A percentile compares a stretch with the other conserved stretches of the same genome.
phyloP scores from a whole-genome alignment of 495 filamentous ascomycete species.

The Penicillium canariense region DNA sequence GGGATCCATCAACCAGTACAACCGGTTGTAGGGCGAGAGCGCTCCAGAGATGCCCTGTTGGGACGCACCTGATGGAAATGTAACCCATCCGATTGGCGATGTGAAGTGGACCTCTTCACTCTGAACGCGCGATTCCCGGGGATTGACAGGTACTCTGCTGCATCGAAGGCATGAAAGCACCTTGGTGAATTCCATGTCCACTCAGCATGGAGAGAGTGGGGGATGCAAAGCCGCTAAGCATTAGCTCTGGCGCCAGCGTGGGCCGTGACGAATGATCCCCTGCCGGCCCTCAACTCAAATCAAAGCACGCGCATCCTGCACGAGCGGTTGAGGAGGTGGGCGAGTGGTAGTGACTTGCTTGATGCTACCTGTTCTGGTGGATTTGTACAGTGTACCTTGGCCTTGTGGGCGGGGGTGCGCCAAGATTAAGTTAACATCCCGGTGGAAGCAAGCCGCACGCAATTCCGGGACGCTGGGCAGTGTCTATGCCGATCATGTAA shows the following conservation, averaged over 20 bases:
- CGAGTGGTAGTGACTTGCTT: background rate
- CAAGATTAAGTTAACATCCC: conserved; percentile 4
- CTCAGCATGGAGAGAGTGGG: background rate
- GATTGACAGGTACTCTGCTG: conserved; percentile 11
- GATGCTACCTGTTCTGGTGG: background rate
- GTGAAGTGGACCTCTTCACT: background rate
- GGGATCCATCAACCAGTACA: background rate
- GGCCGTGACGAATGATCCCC: background rate
- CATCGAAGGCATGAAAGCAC: background rate
- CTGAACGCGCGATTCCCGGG: background rate
- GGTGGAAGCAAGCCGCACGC: background rate
- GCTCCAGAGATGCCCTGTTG: background rate
- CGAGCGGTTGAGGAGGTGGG: background rate
- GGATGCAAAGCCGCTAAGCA: background rate
- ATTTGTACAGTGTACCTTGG: background rate
- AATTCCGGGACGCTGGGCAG: background rate
- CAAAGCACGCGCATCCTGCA: background rate
- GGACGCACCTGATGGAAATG: background rate
- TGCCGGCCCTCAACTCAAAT: conserved; percentile 4
- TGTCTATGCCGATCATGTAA: conserved; percentile 4
- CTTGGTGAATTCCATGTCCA: background rate
- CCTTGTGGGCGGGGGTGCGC: background rate
- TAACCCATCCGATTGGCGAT: conserved; percentile 6
- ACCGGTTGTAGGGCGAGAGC: background rate
- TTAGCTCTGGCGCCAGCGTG: background rate